Conservation (phyloP, 352 stramenopile species). For the Globisporangium acanthophoron region DNA sequence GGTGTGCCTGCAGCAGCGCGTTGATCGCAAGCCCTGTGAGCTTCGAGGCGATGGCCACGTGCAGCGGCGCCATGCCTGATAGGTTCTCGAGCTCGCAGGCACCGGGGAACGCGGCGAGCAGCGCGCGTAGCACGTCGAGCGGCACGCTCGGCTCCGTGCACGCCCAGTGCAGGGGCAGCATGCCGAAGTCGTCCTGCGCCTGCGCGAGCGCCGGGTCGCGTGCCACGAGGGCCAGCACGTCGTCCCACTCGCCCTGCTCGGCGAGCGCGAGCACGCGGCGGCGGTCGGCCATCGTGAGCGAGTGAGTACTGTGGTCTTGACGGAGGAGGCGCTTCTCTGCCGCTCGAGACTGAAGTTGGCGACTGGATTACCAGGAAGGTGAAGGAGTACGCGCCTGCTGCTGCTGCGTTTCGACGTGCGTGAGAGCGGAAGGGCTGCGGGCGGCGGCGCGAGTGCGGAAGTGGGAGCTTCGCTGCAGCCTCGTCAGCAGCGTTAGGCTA, state of each 20-base stretch:
- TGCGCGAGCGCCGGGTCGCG: conserved; percentile 36
- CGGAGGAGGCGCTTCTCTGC: no score
- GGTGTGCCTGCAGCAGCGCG: conserved; percentile 29
- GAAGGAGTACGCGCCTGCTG: no score
- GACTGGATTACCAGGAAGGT: no score
- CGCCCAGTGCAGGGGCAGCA: conserved; percentile 81
- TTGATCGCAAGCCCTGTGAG: conserved; percentile 55
- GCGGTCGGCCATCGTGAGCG: conserved; percentile 17
- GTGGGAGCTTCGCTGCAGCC: no score
- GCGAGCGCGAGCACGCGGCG: conserved; percentile 47
- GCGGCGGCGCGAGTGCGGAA: no score
- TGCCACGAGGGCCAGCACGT: conserved; percentile 40
- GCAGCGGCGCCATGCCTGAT: conserved; percentile 72
- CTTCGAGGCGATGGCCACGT: conserved; percentile 75
- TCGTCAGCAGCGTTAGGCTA: no score
- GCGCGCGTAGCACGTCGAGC: conserved; percentile 36
- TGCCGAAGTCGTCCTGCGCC: conserved; percentile 74
- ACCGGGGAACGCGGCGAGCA: conserved; percentile 47
- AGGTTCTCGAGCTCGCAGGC: conserved; percentile 65
- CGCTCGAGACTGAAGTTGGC: no score
- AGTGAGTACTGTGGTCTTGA: no score
- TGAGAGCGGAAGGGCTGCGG: no score
- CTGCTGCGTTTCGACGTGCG: no score
- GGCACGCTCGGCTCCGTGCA: conserved; percentile 56
- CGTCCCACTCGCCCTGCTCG: conserved; percentile 64